Evolutionary conservation across 139 green algal genomes (phyloP), one percentile per base, ranked within the genome.

Genomic region (Ettlia oleoabundans): DNA sequence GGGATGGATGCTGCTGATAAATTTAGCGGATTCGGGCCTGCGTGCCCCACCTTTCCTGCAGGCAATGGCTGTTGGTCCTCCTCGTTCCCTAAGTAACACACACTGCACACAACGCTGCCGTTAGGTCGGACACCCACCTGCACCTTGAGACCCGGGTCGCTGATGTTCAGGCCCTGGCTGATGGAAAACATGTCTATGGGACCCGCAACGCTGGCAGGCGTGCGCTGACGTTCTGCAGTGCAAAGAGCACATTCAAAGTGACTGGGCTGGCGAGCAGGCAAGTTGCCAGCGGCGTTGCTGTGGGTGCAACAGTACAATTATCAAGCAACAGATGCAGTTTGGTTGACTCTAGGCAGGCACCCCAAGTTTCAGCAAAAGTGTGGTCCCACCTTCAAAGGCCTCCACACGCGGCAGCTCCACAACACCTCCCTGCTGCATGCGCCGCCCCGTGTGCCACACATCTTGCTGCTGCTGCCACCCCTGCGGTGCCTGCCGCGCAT

Each of bases 381-480:
- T n/a, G n/a, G n/a, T n/a, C 68, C 21, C 30, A 64, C 78, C 78
- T 76, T 83, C 78, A 78, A 83, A 83, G 28, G 78, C 35, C 26
- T 53, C 13, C 47, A 83, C 78, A 0, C 35, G 52, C 26, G 78
- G 78, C 33, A 77, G n/a, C n/a, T 42, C 0, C 8, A 30, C 35
- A 51, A 33, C 65, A 58, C 51, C 42, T 58, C 43, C n/a, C 64
- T 43, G 52, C 65, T 51, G 52, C 75, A 43, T 38, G 53, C 63
- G 37, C 21, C 51, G 51, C 38, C 51, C 51, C 42, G 10, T 9
- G 38, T n/a, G 15, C 19, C 35, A 28, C 40, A 22, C 5, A 1
- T 35, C 53, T 26, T 69, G 55, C 52, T 24, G 38, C 74, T 71
- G 42, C 76, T 75, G 42, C 42, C 40, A 21, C 62, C 53, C 38